Evolutionary conservation across 2,329 filamentous ascomycete genomes (phyloP), one percentile per base, ranked within the genome.

Genomic region (Fulvia fulva): DNA sequence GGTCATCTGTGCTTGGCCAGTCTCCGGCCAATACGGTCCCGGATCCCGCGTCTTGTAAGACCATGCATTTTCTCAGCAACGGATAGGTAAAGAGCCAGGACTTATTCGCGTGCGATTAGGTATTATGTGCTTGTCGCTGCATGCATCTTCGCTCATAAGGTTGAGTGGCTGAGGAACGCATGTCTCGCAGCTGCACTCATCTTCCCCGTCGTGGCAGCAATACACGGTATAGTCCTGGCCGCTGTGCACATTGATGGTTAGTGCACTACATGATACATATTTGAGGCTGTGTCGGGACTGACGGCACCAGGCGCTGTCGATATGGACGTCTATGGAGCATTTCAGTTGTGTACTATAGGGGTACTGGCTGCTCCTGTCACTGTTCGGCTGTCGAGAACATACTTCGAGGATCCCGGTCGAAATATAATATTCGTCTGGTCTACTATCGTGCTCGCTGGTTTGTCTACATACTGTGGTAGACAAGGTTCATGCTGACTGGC

Each of bases 371-470:
- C 83, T 3, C 86, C 86, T 0, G 77, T 85, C 0, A 87, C 85
- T 0, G 84, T 86, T 22, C 78, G 80, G 60, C 70, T 85, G 45
- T 88, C 85, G 1, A 73, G 73, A 16, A 88, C 85, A 0, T 88
- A 88, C 67, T 88, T 87, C 67, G 77, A 83, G 53, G 80, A 82
- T 22, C 83, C 82, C 0, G 85, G 85, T 1, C 77, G 86, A 34
- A 87, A 87, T 61, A 80, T 82, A 46, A 87, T 89, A 55, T 88
- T 88, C 63, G 32, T 87, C 0, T 89, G 86, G 86, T 85, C 84
- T 0, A 76, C 78, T 3, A 73, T 88, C 2, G 72, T 88, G 26
- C 75, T 88, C 12, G 79, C 82, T 23, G 86, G 84, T 81, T 58
- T 71, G 78, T 58, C 11, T 23, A 45, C 9, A 45, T 43, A 56